phyloP scores from a whole-genome alignment of 2,329 filamentous ascomycete species.

The Colletotrichum melonis region DNA sequence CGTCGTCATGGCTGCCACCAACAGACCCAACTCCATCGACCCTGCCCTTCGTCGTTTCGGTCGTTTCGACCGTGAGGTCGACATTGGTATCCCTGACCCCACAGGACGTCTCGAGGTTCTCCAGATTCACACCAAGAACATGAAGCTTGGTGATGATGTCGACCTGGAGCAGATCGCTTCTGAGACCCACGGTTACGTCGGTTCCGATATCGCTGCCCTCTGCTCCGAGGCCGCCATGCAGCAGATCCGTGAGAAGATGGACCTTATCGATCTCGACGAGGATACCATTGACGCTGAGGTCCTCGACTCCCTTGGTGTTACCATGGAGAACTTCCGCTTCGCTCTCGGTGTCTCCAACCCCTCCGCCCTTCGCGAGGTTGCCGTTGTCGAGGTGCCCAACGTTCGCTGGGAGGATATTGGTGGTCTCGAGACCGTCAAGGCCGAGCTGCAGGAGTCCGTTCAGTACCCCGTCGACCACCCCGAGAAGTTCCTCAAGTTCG shows the following conservation, averaged over 20 bases:
- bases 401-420: slow-evolving; percentile 99
- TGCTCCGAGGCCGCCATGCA: slow-evolving; percentile 99
- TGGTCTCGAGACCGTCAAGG: slow-evolving; percentile 98
- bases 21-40: slow-evolving; percentile 98
- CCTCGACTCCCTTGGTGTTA: slow-evolving; percentile 96
- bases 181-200: slow-evolving; percentile 98
- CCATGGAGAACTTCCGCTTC: slow-evolving; percentile 99
- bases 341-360: slow-evolving; percentile 98
- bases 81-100: slow-evolving; percentile 97
- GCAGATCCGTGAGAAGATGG: slow-evolving; percentile 99
- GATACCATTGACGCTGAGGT: slow-evolving; percentile 99
- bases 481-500: slow-evolving; percentile 99
- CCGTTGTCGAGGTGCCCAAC: slow-evolving; percentile 98
- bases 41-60: slow-evolving; percentile 97
- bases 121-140: slow-evolving; percentile 99
- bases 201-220: slow-evolving; percentile 96
- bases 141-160: slow-evolving; percentile 98
- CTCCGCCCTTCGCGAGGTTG: slow-evolving; percentile 97
- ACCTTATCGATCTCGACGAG: slow-evolving; percentile 97
- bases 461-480: slow-evolving; percentile 99
- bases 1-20: slow-evolving; percentile 98
- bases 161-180: slow-evolving; percentile 96
- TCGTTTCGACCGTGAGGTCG: slow-evolving; percentile 98
- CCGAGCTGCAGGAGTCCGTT: slow-evolving; percentile 98
- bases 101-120: slow-evolving; percentile 99